Base-by-base conservation (phyloP, 2,329 filamentous ascomycete species). In the Aureobasidium sp. region DNA sequence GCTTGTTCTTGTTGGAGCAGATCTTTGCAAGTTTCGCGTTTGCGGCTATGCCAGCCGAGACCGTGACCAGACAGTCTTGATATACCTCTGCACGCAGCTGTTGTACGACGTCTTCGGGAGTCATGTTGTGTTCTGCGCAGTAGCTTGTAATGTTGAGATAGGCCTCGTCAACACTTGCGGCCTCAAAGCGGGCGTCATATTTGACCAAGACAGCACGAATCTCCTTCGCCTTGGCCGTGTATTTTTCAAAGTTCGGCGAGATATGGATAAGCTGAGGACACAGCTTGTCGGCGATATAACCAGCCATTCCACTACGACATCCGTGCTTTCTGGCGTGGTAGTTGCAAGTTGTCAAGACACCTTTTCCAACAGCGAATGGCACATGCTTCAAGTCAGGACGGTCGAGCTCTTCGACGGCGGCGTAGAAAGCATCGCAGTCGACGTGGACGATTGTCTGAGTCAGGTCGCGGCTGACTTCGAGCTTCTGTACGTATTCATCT, bases 351-450 rank as follows among this genome's bases (percentile, higher is more conserved):
- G 84, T 87, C 45, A 88, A 71, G 2, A 88, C 85, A 8, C 85
- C 85, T 67, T 82, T 82, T 0, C 94, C 94, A 0, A 99, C 94
- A 0, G 93, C 91, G 75, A 99, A 96, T 0, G 94, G 94, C 0
- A 95, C 78, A 40, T 91, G 79, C 62, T 88, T 89, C 47, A 99
- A 80, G 70, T 96, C 92, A 0, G 93, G 94, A 0, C 87, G 81
- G 64, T 81, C 78, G 45, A 81, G 71, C 68, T 81, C 89, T 72
- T 97, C 94, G 0, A 97, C 94, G 0, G 94, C 90, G 0, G 94
- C 94, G 69, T 94, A 99, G 74, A 99, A 99, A 17, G 94, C 94
- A 77, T 99, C 94, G 74, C 94, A 97, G 72, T 99, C 94, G 50
- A 97, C 83, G 70, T 99, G 94, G 0, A 97, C 87, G 25, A 97